Evolutionary conservation across 2,329 filamentous ascomycete species (phyloP).

Genomic region (Beauveria australis): DNA sequence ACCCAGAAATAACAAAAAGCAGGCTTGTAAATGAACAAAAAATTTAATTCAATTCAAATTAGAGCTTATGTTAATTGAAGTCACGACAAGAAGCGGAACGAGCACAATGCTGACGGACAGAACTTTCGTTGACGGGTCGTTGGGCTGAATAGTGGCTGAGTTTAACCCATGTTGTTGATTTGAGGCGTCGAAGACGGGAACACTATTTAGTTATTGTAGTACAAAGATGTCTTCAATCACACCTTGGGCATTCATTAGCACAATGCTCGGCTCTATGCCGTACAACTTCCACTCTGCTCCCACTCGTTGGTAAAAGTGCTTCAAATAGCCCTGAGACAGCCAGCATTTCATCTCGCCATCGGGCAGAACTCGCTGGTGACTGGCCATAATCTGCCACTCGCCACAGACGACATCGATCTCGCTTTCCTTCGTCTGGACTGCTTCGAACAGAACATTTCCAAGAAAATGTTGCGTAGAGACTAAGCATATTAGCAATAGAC

Average conservation of each 20-base stretch:
- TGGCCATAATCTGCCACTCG: background rate
- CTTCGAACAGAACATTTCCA: background rate
- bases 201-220: background rate
- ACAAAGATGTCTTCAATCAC: background rate
- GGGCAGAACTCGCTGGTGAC: background rate
- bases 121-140: too few relatives aligned
- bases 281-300: background rate
- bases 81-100: too few relatives aligned
- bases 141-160: too few relatives aligned
- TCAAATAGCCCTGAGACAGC: background rate
- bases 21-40: too few relatives aligned
- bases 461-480: background rate
- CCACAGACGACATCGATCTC: background rate
- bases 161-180: rapidly evolving
- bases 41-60: too few relatives aligned
- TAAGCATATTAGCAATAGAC: background rate
- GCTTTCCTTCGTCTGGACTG: background rate
- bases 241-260: background rate
- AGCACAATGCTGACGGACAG: too few relatives aligned
- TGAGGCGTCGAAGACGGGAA: too few relatives aligned
- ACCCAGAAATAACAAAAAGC: too few relatives aligned
- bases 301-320: background rate
- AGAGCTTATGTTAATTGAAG: too few relatives aligned
- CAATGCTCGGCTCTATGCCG: background rate
- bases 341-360: background rate